Percentiles rank a stretch among this genome's conserved stretches.
Conservation (phyloP, 2,329 filamentous ascomycete species). For the Aspergillus costaricaensis region DNA sequence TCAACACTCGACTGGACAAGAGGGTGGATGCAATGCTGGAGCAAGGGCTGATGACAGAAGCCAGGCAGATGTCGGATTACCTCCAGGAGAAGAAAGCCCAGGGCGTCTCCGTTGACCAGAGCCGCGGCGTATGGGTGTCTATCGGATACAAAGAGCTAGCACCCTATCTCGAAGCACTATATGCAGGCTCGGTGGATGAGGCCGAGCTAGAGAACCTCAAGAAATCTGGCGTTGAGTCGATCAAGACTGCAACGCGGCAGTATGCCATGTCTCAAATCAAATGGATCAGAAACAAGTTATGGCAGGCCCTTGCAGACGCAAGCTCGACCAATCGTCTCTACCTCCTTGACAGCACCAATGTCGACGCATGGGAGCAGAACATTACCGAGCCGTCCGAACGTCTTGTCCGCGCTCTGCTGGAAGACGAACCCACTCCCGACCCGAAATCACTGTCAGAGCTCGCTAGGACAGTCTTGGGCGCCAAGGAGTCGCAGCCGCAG, state of each 20-base stretch:
- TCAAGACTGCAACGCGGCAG: slow-evolving; percentile 79
- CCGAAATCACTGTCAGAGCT: slow-evolving; percentile 60
- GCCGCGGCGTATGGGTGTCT: slow-evolving; percentile 89
- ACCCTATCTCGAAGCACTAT: slow-evolving; percentile 62
- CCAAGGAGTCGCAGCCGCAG: slow-evolving; percentile 55
- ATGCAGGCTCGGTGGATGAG: slow-evolving; percentile 24
- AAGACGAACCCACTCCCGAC: slow-evolving; percentile 55
- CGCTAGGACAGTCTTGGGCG: slow-evolving; percentile 59
- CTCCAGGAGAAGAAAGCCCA: slow-evolving; percentile 46
- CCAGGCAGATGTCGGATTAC: slow-evolving; percentile 55
- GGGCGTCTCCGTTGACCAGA: slow-evolving; percentile 66
- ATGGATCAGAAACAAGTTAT: slow-evolving; percentile 84
- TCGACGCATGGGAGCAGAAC: slow-evolving; percentile 60
- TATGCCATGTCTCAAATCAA: slow-evolving; percentile 83
- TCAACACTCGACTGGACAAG: slow-evolving; percentile 70
- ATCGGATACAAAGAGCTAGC: slow-evolving; percentile 95
- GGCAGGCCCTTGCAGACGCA: slow-evolving; percentile 65
- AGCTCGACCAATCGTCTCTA: slow-evolving; percentile 63
- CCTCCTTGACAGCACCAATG: slow-evolving; percentile 76
- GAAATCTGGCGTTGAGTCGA: slow-evolving; percentile 66
- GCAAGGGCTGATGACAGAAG: slow-evolving; percentile 64
- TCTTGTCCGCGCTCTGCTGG: slow-evolving; percentile 66
- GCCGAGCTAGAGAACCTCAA: slow-evolving; percentile 59
- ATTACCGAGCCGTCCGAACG: slow-evolving; percentile 67
- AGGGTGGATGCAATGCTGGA: slow-evolving; percentile 84